phyloP scores from a whole-genome alignment of 495 filamentous ascomycete species.

The Talaromyces adpressus region DNA sequence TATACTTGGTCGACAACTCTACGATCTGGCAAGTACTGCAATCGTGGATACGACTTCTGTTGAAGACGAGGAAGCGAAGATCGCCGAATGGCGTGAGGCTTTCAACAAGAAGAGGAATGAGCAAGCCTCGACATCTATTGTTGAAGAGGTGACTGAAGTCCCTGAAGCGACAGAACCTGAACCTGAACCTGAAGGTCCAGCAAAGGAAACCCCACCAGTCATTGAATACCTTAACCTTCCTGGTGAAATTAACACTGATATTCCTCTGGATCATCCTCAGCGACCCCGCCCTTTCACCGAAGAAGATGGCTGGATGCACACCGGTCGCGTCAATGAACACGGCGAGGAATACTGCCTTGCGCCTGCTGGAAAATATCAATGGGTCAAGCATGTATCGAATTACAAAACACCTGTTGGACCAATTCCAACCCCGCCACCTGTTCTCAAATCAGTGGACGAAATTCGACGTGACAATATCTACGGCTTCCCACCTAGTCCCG shows the following conservation, averaged over 20 bases:
- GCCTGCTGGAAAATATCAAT: conserved; percentile 14
- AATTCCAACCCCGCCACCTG: conserved; percentile 25
- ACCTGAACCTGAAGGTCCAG: not conserved
- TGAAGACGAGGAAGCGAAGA: conserved; percentile 9
- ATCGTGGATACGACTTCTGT: conserved; percentile 14
- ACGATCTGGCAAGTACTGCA: conserved; percentile 19
- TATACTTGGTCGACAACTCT: conserved; percentile 17
- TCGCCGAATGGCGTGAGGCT: conserved; percentile 14
- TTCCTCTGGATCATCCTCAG: conserved; percentile 13
- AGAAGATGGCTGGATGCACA: conserved; percentile 26
- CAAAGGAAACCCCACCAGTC: not conserved
- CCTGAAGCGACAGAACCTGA: not conserved
- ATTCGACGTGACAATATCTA: conserved; percentile 22
- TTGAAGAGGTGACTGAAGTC: not conserved
- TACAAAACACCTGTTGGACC: conserved; percentile 9
- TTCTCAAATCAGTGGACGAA: conserved; percentile 22
- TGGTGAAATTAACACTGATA: conserved; percentile 7
- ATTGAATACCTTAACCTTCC: not conserved
- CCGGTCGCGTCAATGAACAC: conserved; percentile 26
- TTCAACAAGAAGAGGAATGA: conserved; percentile 11
- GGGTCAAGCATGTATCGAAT: conserved; percentile 13
- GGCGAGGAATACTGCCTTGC: conserved; percentile 29
- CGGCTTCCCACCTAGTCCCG: conserved; percentile 34
- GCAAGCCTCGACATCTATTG: not conserved
- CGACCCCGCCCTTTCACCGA: conserved; percentile 15